Evolutionary conservation across 257 asterid genomes (phyloP), one percentile per base, ranked within the genome.

Genomic region (Buddleja alternifolia): DNA sequence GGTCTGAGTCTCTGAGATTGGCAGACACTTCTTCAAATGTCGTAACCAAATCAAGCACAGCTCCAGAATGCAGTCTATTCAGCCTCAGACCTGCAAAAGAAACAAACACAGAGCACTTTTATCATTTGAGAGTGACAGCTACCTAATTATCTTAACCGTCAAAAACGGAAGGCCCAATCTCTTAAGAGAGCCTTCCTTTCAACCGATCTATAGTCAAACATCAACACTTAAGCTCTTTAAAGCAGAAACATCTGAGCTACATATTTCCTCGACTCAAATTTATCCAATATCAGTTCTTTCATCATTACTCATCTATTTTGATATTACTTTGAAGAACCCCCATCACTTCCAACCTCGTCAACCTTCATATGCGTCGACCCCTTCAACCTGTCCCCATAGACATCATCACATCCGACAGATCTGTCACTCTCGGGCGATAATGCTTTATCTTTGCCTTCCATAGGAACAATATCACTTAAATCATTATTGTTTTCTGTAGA

Each of bases 31-130:
- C 72, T 74, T 78, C 76, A 74, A 67, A 65, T 67, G 70, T 63
- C 73, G 77, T 73, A 74, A 78, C 61, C 62, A 83, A 48, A 70
- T 68, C 75, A 69, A 81, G 71, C 81, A 83, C 62, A 81, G 80
- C 82, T 77, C 82, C 89, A 67, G 52, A 71, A 45, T 32, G 70
- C 73, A 68, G 57, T 69, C 74, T 73, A 72, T 74, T 67, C 81
- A 69, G 80, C 77, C 59, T 50, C 64, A 51, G 60, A 82, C 98
- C 98, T 90, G 98, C 93, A 88, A 79, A 80, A 83, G 80, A 82
- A 82, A 82, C 80, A 75, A 74, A 79, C 71, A 19, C 40, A 75
- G 66, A 37, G 58, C 72, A 75, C 71, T 46, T 81, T 79, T 73
- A 78, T 81, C 88, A 82, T 73, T 60, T 48, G 73, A 77, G 71